Evolutionary conservation across 2,329 filamentous ascomycete species (phyloP), one percentile per base, ranked within the genome.

Genomic region (Cladosporium oxysporum): DNA sequence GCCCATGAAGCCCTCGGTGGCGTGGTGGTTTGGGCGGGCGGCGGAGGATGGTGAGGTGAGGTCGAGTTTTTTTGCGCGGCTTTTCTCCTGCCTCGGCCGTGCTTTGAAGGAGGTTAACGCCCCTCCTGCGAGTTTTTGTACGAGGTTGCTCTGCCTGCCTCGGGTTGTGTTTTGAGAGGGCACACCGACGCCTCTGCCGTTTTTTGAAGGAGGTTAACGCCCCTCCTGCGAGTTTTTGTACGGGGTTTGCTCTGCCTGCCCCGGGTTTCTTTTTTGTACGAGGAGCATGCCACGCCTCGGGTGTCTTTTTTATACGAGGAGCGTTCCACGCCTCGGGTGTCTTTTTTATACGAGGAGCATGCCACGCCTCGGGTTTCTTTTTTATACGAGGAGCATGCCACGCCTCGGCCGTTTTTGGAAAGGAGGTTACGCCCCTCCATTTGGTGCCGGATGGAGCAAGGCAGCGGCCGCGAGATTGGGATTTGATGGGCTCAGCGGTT

Each of bases 1-100:
- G 52, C 72, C 73, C 73, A 75, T 75, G 21, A 28, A 65, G 62
- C 28, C 62, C 11, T 21, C 6, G 44, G 23, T 26, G 23, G 23
- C 23, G 23, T 26, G 23, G 23, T 26, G 23, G 23, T 26, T 26
- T 3, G 1, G 23, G 23, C 23, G 23, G 23, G 23, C 23, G 23
- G 23, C 23, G 23, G 23, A 26, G 23, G 23, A 3, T 26, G 23
- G 23, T 26, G 23, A 26, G 23, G 23, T 26, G 23, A 26, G 23
- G 23, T 26, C 23, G 41, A 18, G 49, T 28, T 31, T 11, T 28
- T 41, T 41, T 6, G 16, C 35, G 35, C 35, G 35, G 35, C 35
- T 41, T 41, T 6, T 41, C 35, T 14, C 16, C 37, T n/a, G 37
- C 37, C 37, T 44, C 18, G 37, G 37, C 37, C 37, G 37, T n/a